Evolutionary conservation across 495 filamentous ascomycete species (phyloP).

Genomic region (Tuber magnatum): DNA sequence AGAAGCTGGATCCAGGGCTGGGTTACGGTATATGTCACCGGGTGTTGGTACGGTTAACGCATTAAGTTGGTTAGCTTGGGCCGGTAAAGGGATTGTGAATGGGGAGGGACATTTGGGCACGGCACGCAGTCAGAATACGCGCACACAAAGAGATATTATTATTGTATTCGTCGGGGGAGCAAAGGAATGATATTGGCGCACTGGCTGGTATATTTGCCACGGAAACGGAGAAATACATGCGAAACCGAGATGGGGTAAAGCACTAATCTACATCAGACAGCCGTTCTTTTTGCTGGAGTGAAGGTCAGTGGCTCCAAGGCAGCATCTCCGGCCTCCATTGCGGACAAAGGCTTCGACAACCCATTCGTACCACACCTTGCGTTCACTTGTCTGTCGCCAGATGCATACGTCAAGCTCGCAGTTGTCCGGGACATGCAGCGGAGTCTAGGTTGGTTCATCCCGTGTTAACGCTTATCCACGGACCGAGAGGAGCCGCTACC

Average conservation of each 20-base stretch:
- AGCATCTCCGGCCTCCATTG: slow-evolving; percentile 57
- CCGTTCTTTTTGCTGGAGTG: slow-evolving; percentile 85
- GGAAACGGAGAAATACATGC: not conserved
- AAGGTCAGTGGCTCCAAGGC: slow-evolving; percentile 72
- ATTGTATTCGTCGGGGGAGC: not conserved
- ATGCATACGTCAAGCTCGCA: slow-evolving; percentile 82
- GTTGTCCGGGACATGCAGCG: slow-evolving; percentile 77
- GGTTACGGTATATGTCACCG: too few relatives aligned
- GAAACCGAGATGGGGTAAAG: not conserved
- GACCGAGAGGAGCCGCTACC: slow-evolving; percentile 9
- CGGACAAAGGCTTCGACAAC: slow-evolving; percentile 72
- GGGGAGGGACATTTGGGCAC: not conserved
- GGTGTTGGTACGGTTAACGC: not conserved
- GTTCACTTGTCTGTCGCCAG: slow-evolving; percentile 88
- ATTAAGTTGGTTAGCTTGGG: not conserved
- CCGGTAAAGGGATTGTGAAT: not conserved
- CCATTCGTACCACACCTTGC: slow-evolving; percentile 99
- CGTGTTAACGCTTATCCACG: slow-evolving; percentile 9
- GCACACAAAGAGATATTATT: not conserved
- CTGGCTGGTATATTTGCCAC: not conserved
- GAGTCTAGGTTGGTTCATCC: slow-evolving; percentile 53
- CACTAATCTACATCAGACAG: slow-evolving; percentile 67
- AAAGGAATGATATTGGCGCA: not conserved
- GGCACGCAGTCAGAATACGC: not conserved
- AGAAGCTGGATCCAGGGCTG: too few relatives aligned